phyloP scores from a whole-genome alignment of 202 grass and related monocot genomes.

The Setaria italica region DNA sequence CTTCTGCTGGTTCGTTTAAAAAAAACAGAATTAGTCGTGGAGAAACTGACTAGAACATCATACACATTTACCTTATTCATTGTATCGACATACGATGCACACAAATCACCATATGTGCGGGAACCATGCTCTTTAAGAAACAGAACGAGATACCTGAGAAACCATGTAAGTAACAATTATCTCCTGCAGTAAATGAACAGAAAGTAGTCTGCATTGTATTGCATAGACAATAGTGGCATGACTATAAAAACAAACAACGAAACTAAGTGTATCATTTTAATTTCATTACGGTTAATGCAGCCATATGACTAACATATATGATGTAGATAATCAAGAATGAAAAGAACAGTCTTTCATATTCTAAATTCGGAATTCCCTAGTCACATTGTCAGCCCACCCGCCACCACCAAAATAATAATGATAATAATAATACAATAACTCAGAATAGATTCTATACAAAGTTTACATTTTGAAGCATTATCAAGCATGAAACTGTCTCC shows the following conservation, averaged over 20 bases:
- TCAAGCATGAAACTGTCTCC: constrained; percentile 16
- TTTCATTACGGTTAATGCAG: background rate
- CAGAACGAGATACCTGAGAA: constrained; percentile 69
- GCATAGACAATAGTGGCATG: constrained; percentile 17
- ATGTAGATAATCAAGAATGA: background rate
- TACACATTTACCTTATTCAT: constrained; percentile 79
- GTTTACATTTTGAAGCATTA: constrained; percentile 21
- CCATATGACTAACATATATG: constrained; percentile 13
- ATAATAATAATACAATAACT: background rate
- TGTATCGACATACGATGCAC: constrained; percentile 68
- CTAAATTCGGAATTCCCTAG: background rate
- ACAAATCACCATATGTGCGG: constrained; percentile 60
- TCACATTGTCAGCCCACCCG: background rate
- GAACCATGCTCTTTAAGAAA: constrained; percentile 90
- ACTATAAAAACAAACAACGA: constrained; percentile 31
- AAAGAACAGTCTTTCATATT: constrained; percentile 10
- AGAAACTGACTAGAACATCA: constrained; percentile 32
- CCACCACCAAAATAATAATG: background rate
- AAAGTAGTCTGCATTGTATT: constrained; percentile 31
- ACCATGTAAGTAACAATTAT: constrained; percentile 45
- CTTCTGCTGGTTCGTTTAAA: too few relatives aligned
- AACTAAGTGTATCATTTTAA: background rate
- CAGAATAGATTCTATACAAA: background rate
- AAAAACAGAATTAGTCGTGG: background rate
- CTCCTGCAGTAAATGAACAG: constrained; percentile 8